Percentiles rank a stretch among this genome's conserved stretches.
phyloP scores from a whole-genome alignment of 2,329 filamentous ascomycete genomes.

The Botrytis fabae region DNA sequence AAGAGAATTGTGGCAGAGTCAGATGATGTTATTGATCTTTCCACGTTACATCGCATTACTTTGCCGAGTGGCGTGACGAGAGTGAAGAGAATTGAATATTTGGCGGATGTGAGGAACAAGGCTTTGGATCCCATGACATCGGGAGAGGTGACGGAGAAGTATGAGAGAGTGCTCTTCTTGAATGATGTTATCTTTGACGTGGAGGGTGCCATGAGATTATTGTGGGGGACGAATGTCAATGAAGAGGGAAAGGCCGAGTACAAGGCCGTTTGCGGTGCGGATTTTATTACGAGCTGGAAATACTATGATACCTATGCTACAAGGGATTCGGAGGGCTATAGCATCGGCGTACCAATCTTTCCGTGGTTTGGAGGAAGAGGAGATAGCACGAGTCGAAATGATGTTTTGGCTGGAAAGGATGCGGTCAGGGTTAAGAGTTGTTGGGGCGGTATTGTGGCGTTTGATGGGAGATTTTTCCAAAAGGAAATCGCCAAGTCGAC shows the following conservation, averaged over 20 bases:
- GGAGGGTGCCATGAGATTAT: conserved; percentile 53
- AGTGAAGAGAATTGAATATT: conserved; percentile 72
- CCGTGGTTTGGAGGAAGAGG: conserved; percentile 63
- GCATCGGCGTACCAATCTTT: conserved; percentile 64
- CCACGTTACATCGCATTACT: conserved; percentile 57
- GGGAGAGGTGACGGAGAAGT: conserved; percentile 43
- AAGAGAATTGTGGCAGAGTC: conserved; percentile 52
- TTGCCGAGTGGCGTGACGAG: conserved; percentile 62
- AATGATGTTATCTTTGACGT: conserved; percentile 64
- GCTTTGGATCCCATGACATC: conserved; percentile 64
- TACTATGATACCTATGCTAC: conserved; percentile 76
- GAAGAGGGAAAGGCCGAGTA: conserved; percentile 56
- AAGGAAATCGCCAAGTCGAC: background rate
- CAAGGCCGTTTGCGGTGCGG: conserved; percentile 68
- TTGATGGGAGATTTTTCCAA: conserved; percentile 62
- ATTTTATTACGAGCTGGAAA: conserved; percentile 66
- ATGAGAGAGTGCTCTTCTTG: conserved; percentile 60
- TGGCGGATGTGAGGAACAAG: conserved; percentile 71
- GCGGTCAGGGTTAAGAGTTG: conserved; percentile 71
- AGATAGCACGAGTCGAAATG: conserved; percentile 56
- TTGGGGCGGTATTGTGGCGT: conserved; percentile 75
- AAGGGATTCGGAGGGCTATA: conserved; percentile 64
- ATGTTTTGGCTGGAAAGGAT: conserved; percentile 61
- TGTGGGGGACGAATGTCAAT: conserved; percentile 62
- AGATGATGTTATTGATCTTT: conserved; percentile 52